phyloP scores from a whole-genome alignment of 345 rosid genomes.

The Combretum micranthum region DNA sequence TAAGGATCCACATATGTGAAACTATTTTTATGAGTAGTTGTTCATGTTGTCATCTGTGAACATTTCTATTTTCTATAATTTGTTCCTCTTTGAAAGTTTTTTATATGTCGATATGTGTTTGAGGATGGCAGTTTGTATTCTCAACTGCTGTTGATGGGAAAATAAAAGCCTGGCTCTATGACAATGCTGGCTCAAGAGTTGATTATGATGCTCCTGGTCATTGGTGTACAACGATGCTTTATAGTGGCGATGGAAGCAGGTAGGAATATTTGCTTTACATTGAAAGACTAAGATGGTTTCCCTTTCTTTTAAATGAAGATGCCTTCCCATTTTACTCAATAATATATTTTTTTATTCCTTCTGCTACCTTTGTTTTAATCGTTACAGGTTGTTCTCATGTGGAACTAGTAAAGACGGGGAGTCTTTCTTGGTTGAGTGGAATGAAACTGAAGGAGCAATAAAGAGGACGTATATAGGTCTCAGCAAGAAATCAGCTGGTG shows the following conservation, averaged over 20 bases:
- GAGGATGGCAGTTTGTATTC: slow-evolving; percentile 3
- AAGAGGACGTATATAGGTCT: slow-evolving; percentile 59
- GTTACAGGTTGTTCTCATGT: slow-evolving; percentile 57
- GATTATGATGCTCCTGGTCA: slow-evolving; percentile 90
- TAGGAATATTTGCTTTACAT: slow-evolving; percentile 9
- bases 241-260: slow-evolving; percentile 92
- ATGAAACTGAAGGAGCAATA: slow-evolving; percentile 70
- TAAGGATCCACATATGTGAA: too few species aligned
- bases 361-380: neutral
- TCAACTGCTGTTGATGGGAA: slow-evolving; percentile 88
- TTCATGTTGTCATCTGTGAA: too few species aligned
- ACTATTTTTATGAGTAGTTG: too few species aligned
- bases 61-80: too few species aligned
- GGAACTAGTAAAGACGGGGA: slow-evolving; percentile 84
- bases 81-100: too few species aligned
- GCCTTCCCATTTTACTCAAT: neutral
- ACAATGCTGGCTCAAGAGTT: slow-evolving; percentile 66
- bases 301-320: neutral
- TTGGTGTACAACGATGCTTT: slow-evolving; percentile 78
- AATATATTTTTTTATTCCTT: neutral
- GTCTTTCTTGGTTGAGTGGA: slow-evolving; percentile 72
- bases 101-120: neutral
- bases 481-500: slow-evolving; percentile 51
- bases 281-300: slow-evolving; percentile 1
- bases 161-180: slow-evolving; percentile 94